These are phyloP conservation scores for Curvularia eragrostidis DNA, from an alignment of 2,329 filamentous ascomycete species.

Conservation along the genomic window DNA sequence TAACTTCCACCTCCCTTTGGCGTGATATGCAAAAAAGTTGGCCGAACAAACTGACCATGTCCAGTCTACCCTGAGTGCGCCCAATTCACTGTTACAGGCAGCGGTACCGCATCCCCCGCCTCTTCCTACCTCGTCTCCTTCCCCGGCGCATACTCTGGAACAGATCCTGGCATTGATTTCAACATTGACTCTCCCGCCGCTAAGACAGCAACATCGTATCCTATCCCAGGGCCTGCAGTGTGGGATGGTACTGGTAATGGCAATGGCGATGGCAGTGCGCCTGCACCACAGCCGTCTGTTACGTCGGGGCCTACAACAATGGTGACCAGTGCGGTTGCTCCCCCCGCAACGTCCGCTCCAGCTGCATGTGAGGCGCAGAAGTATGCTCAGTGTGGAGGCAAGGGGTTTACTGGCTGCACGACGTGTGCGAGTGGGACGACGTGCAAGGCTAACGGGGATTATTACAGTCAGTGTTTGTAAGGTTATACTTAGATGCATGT, in stretches of 20 bases:
- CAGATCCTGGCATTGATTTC: constrained; percentile 55
- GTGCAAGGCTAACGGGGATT: constrained; percentile 33
- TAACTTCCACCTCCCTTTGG: constrained; percentile 11
- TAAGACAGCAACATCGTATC: constrained; percentile 37
- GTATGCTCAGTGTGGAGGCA: constrained; percentile 37
- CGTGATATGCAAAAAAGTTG: not conserved
- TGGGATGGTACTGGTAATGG: constrained; percentile 32
- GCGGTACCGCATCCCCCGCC: constrained; percentile 54
- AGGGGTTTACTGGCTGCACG: constrained; percentile 30
- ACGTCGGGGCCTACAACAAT: constrained; percentile 28
- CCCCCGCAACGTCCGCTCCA: constrained; percentile 17
- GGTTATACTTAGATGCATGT: not conserved
- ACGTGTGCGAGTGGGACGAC: constrained; percentile 31
- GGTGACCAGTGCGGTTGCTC: constrained; percentile 19
- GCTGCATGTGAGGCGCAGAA: constrained; percentile 23
- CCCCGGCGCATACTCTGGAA: constrained; percentile 49
- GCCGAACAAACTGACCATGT: constrained; percentile 28
- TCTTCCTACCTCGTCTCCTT: constrained; percentile 54
- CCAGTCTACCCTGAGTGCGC: constrained; percentile 64
- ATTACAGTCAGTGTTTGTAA: constrained; percentile 35
- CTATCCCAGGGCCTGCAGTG: constrained; percentile 35
- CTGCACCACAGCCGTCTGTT: constrained; percentile 15
- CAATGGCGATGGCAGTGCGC: constrained; percentile 5
- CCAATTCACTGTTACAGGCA: constrained; percentile 60
- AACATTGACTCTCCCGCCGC: constrained; percentile 38